Evolutionary conservation across 768 basidiomycete genomes (phyloP).

Genomic region (Clavulina sp.): DNA sequence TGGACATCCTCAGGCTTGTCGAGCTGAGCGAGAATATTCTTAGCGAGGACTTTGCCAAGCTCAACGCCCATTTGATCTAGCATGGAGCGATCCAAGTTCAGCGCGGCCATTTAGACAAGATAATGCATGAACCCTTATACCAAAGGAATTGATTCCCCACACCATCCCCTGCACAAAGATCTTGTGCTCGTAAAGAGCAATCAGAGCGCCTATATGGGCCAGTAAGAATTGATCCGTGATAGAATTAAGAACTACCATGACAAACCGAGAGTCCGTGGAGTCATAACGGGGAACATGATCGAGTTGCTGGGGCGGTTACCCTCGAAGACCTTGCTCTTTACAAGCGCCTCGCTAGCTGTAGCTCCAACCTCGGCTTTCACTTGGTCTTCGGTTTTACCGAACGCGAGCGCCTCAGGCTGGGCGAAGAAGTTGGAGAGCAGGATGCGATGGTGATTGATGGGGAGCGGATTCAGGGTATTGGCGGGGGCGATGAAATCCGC

Average conservation of each 20-base stretch:
- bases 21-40: slow-evolving; percentile 84
- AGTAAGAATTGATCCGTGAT: background rate
- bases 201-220: slow-evolving; percentile 39
- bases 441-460: slow-evolving; percentile 90
- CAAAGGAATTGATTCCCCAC: slow-evolving; percentile 98
- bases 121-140: slow-evolving; percentile 27
- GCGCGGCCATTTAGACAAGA: background rate
- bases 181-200: slow-evolving; percentile 95
- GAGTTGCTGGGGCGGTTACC: slow-evolving; percentile 95
- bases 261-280: slow-evolving; percentile 70
- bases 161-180: slow-evolving; percentile 94
- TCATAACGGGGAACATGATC: slow-evolving; percentile 85
- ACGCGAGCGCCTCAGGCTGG: slow-evolving; percentile 92
- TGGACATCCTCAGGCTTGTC: slow-evolving; percentile 58
- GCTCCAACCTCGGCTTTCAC: slow-evolving; percentile 35
- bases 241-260: slow-evolving; percentile 10
- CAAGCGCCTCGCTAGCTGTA: slow-evolving; percentile 55
- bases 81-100: background rate
- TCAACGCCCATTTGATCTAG: slow-evolving; percentile 99
- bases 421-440: slow-evolving; percentile 96
- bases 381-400: slow-evolving; percentile 88
- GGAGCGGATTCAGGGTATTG: slow-evolving; percentile 55
- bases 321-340: slow-evolving; percentile 97
- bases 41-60: slow-evolving; percentile 88
- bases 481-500: slow-evolving; percentile 86